Evolutionary conservation across 345 rosid genomes (phyloP), one percentile per base, ranked within the genome.

Genomic region (Salix udensis): DNA sequence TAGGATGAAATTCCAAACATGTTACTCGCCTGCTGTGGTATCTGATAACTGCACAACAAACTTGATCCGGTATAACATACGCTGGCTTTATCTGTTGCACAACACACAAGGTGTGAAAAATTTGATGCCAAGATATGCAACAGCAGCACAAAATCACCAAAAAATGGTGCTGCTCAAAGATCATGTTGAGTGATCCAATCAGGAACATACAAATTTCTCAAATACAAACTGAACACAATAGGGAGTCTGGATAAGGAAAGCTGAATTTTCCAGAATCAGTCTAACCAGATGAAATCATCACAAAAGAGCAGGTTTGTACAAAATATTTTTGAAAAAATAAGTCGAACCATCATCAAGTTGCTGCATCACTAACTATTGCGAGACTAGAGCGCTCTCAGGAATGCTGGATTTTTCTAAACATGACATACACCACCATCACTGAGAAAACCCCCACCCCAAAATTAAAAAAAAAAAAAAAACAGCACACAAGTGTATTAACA

Each of bases 21-120:
- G 99, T 96, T 28, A 96, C 88, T 18, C 99, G 86, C 85, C 99
- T 87, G 80, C 99, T 96, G 78, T 96, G 98, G 84, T 96, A 96
- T 83, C 94, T 85, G 78, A 93, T 87, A 74, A 89, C 98, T 10
- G 94, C 98, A 84, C 97, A 91, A 68, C 81, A 84, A 68, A 96
- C 97, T 89, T 87, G 86, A 85, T 96, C 85, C 34, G 99, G 99
- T 73, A 95, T 91, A 71, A 89, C 82, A 84, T 87, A 80, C 44
- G 89, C 82, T 52, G 96, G 91, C 72, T 93, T 95, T 23, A 92
- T 88, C 98, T 95, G 82, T 46, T 36, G 4, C 44, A 34, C 39
- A 77, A 66, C 68, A 67, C n/a, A 78, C 40, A 71, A n/a, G 55
- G 31, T 11, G 48, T 28, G 42, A 74, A n/a, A 79, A 16, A 48